Percentiles rank a stretch among this genome's conserved stretches.
Evolutionary conservation across 2,329 filamentous ascomycete genomes (phyloP).

Genomic region (Tolypocladium pustulatum): DNA sequence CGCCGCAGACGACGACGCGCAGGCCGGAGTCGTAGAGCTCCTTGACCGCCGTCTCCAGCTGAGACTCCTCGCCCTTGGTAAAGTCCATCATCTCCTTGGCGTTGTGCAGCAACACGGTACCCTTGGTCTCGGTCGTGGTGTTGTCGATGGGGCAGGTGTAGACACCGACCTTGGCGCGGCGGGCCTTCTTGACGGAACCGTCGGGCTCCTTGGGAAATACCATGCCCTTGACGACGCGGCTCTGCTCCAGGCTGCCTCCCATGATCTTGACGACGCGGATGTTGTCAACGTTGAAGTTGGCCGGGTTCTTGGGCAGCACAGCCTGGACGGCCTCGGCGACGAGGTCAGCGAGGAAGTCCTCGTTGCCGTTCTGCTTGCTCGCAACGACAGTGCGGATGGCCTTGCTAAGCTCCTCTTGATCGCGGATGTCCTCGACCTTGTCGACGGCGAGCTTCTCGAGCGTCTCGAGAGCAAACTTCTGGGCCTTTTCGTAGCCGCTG

Average conservation of each 20-base stretch:
- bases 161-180: conserved; percentile 90
- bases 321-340: conserved; percentile 79
- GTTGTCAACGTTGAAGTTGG: conserved; percentile 98
- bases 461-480: conserved; percentile 73
- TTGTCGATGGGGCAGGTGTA: conserved; percentile 94
- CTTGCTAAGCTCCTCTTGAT: conserved; percentile 79
- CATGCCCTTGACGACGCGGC: conserved; percentile 93
- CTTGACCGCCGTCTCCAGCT: conserved; percentile 86
- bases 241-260: conserved; percentile 92
- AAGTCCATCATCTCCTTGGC: conserved; percentile 98
- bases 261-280: conserved; percentile 99
- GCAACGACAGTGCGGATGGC: conserved; percentile 91
- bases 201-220: conserved; percentile 96
- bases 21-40: conserved; percentile 91
- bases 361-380: conserved; percentile 91
- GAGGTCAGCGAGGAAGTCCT: conserved; percentile 76
- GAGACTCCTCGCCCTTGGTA: conserved; percentile 89
- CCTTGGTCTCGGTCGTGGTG: conserved; percentile 97
- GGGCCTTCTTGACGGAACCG: conserved; percentile 80
- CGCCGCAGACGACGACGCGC: conserved; percentile 82
- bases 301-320: conserved; percentile 89
- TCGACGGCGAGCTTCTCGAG: conserved; percentile 87
- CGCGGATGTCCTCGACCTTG: conserved; percentile 74
- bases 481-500: conserved; percentile 88
- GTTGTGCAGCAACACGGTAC: conserved; percentile 91